These are phyloP conservation scores for Vanrija sp. DNA, from an alignment of 1,284 basidiomycete genomes.

Conservation along the genomic window DNA sequence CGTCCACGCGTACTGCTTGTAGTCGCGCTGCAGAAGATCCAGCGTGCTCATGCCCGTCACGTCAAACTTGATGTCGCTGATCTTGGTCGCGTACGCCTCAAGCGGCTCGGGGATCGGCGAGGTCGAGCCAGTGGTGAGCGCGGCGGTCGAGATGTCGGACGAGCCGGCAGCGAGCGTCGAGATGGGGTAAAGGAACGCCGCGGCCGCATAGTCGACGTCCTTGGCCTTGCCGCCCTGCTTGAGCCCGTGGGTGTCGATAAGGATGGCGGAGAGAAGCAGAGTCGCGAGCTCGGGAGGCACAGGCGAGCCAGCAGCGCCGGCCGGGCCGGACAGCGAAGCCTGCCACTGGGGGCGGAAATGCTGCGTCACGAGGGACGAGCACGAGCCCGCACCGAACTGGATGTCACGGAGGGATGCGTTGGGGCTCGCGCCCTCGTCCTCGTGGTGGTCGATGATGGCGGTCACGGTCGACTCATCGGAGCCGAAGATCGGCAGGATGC, in stretches of 20 bases:
- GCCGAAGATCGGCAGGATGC: slow-evolving; percentile 58
- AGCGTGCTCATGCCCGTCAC: slow-evolving; percentile 64
- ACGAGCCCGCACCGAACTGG: slow-evolving; percentile 63
- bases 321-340: slow-evolving; percentile 21
- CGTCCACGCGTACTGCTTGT: slow-evolving; percentile 73
- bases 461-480: slow-evolving; percentile 54
- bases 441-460: slow-evolving; percentile 89
- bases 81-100: slow-evolving; percentile 52
- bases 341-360: slow-evolving; percentile 52
- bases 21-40: slow-evolving; percentile 83
- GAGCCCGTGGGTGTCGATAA: slow-evolving; percentile 78
- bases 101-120: slow-evolving; percentile 26
- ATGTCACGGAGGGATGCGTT: slow-evolving; percentile 65
- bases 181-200: slow-evolving; percentile 55
- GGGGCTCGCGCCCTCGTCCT: slow-evolving; percentile 68
- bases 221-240: slow-evolving; percentile 70
- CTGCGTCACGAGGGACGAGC: slow-evolving; percentile 67
- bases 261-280: slow-evolving; percentile 71
- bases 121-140: not conserved
- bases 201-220: slow-evolving; percentile 60
- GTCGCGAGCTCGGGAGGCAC: slow-evolving; percentile 60
- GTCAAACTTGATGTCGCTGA: slow-evolving; percentile 63
- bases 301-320: slow-evolving; percentile 31
- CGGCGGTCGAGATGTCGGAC: not conserved
- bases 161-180: slow-evolving; percentile 21